Conservation (phyloP, 2,329 filamentous ascomycete species). For the Gnomoniopsis sp. region DNA sequence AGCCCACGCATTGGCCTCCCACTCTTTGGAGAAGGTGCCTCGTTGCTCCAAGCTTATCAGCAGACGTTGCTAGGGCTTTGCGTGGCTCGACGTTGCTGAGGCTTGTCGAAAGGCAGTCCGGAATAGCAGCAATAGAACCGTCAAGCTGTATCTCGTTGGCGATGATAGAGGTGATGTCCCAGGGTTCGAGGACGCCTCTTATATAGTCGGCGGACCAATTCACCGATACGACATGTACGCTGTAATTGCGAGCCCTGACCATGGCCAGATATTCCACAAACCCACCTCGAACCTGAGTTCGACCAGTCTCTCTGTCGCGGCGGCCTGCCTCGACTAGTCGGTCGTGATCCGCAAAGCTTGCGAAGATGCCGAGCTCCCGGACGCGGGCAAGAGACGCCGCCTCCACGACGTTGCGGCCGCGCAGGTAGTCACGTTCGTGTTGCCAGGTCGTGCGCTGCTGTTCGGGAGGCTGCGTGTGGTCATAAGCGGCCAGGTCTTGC, state of each 20-base stretch:
- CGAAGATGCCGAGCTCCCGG: conserved; percentile 41
- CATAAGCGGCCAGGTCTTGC: conserved; percentile 37
- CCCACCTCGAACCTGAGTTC: conserved; percentile 36
- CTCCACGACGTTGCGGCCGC: conserved; percentile 42
- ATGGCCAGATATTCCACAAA: conserved; percentile 31
- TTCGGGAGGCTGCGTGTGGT: conserved; percentile 30
- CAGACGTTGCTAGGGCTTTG: not conserved
- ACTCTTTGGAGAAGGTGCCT: conserved; percentile 27
- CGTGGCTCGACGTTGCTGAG: conserved; percentile 23
- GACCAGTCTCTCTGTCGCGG: conserved; percentile 30
- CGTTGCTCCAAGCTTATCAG: conserved; percentile 42
- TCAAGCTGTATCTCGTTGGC: conserved; percentile 39
- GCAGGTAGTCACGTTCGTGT: conserved; percentile 42
- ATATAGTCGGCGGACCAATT: conserved; percentile 31
- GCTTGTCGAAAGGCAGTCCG: conserved; percentile 17
- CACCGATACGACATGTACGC: conserved; percentile 44
- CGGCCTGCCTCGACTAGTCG: conserved; percentile 36
- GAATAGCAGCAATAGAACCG: conserved; percentile 3
- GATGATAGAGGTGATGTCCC: conserved; percentile 31
- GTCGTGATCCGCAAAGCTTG: conserved; percentile 29
- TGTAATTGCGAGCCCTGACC: not conserved
- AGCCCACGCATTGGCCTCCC: conserved; percentile 31
- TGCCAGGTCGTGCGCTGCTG: conserved; percentile 30
- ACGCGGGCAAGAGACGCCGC: conserved; percentile 43
- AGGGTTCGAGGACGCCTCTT: conserved; percentile 28